Conservation (phyloP, 176 grass and related monocot species). For the Thalia dealbata region DNA sequence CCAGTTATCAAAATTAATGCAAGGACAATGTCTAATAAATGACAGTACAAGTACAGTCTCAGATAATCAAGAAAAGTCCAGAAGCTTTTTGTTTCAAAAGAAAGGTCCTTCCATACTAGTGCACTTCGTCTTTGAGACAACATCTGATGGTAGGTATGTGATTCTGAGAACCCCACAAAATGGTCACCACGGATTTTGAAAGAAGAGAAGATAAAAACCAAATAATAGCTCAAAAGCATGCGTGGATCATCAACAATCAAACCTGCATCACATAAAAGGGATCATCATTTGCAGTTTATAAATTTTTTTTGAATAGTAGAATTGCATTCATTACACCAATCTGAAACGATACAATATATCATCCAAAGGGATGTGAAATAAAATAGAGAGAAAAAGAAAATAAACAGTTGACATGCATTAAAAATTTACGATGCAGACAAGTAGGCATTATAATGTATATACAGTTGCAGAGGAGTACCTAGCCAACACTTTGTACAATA, state of each 20-base stretch:
- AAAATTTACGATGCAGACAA: conserved; percentile 13
- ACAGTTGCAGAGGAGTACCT: conserved; percentile 30
- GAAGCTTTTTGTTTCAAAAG: conserved; percentile 98
- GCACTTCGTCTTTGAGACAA: conserved; percentile 71
- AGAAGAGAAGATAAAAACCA: conserved; percentile 89
- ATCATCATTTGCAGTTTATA: not conserved
- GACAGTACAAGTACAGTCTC: conserved; percentile 80
- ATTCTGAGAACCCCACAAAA: conserved; percentile 77
- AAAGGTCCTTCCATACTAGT: conserved; percentile 84
- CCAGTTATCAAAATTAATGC: conserved; percentile 93
- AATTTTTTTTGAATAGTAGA: no score
- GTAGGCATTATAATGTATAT: not conserved
- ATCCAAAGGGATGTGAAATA: no score
- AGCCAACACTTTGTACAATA: conserved; percentile 93
- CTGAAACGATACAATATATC: no score
- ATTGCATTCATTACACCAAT: no score
- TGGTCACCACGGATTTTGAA: conserved; percentile 81
- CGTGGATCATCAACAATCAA: conserved; percentile 76
- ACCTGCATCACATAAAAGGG: conserved; percentile 30
- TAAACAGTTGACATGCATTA: not conserved
- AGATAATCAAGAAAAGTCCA: conserved; percentile 98
- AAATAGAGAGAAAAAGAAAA: not conserved
- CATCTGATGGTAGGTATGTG: conserved; percentile 67
- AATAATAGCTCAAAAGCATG: conserved; percentile 84
- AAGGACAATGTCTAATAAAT: conserved; percentile 96